These are phyloP conservation scores for Geranium brycei DNA, from an alignment of 345 rosid species.

Conservation along the genomic window DNA sequence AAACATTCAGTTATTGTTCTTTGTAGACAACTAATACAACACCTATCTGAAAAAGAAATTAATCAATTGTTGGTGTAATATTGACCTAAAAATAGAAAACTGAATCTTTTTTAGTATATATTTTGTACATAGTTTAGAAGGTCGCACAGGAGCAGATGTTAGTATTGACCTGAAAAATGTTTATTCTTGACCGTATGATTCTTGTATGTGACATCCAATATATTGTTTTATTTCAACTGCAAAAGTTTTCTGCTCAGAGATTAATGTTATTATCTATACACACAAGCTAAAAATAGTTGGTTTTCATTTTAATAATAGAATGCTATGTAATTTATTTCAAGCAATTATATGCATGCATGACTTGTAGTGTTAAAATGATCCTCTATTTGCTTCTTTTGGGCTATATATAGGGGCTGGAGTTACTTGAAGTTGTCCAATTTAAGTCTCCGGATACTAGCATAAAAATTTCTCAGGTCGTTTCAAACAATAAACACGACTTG, in stretches of 20 bases:
- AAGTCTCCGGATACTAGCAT: constrained; percentile 61
- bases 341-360: neutral
- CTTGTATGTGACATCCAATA: neutral
- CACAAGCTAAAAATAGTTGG: neutral
- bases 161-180: too few species aligned
- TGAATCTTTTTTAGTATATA: too few species aligned
- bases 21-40: too few species aligned
- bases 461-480: constrained; percentile 57
- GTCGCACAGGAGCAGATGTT: too few species aligned
- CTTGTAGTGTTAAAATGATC: neutral
- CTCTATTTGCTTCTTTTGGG: constrained; percentile 6
- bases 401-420: constrained; percentile 52
- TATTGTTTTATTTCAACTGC: neutral
- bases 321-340: neutral
- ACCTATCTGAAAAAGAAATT: too few species aligned
- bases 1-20: too few species aligned
- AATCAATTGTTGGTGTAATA: too few species aligned
- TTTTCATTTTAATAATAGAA: too few species aligned
- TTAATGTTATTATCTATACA: neutral
- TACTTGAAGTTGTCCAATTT: constrained; percentile 82
- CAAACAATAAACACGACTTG: constrained; percentile 48
- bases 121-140: too few species aligned
- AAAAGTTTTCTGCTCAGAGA: neutral
- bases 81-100: too few species aligned
- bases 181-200: neutral